Conservation (phyloP, 2,329 filamentous ascomycete species). For the Trichoderma koningiopsis region DNA sequence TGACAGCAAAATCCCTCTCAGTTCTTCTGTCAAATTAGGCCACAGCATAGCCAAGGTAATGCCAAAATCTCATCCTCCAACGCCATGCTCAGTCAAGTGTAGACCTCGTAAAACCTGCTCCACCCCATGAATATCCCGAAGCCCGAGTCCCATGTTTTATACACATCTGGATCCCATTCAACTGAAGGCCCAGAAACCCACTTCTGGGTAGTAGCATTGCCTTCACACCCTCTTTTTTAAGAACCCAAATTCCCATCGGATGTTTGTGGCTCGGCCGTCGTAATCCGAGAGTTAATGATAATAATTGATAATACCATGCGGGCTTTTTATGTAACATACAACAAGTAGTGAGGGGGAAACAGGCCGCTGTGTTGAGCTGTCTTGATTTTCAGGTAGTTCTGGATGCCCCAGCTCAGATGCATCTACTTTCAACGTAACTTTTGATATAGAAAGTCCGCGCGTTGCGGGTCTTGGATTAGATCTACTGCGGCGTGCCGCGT, state of each 20-base stretch:
- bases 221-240: conserved; percentile 16
- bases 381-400: neutral
- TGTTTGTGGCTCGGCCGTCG: neutral
- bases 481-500: neutral
- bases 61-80: conserved; percentile 3
- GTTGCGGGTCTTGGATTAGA: neutral
- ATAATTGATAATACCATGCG: neutral
- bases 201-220: neutral
- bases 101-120: neutral
- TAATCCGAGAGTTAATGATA: conserved; percentile 5
- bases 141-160: neutral
- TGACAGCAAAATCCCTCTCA: neutral
- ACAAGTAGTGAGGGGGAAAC: neutral
- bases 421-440: neutral
- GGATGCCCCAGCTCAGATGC: conserved; percentile 3
- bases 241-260: neutral
- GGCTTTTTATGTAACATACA: neutral
- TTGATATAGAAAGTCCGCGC: neutral
- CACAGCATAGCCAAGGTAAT: neutral
- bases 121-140: conserved; percentile 4
- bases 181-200: neutral
- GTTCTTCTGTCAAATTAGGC: neutral
- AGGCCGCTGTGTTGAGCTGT: neutral
- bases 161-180: neutral
- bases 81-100: neutral